Conservation (phyloP, 2,329 filamentous ascomycete species). For the Aspergillus vadensis region DNA sequence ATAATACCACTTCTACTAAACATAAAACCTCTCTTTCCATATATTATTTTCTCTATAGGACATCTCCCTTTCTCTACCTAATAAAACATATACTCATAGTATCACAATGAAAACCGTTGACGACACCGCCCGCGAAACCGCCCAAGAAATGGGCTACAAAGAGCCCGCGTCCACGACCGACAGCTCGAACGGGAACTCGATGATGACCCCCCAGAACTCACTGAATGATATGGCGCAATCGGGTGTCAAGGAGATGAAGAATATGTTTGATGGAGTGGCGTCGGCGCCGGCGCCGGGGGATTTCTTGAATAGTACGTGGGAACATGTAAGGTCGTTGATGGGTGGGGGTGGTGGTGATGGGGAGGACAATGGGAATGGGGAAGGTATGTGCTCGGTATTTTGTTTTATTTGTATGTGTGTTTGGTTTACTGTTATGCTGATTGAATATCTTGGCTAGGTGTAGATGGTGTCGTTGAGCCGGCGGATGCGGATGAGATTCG, state of each 20-base stretch:
- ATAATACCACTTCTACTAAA: background rate
- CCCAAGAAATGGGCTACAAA: background rate
- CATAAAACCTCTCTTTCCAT: too few species aligned
- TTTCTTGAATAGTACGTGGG: slow-evolving; percentile 14
- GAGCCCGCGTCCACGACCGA: slow-evolving; percentile 2
- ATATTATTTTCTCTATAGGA: too few species aligned
- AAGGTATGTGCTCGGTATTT: background rate
- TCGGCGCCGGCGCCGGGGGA: slow-evolving; percentile 10
- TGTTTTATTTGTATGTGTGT: background rate
- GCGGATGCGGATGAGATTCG: slow-evolving; percentile 23
- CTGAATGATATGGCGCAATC: slow-evolving; percentile 16
- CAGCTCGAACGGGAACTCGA: background rate
- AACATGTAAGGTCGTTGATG: slow-evolving; percentile 14
- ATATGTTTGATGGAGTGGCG: slow-evolving; percentile 8
- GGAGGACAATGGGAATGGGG: background rate
- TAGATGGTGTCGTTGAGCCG: background rate
- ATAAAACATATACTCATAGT: too few species aligned
- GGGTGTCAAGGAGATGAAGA: slow-evolving; percentile 14
- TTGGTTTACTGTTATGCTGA: background rate
- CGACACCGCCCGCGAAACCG: background rate
- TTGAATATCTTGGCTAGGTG: background rate
- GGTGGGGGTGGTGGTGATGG: background rate
- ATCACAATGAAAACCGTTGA: background rate
- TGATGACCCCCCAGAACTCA: slow-evolving; percentile 1
- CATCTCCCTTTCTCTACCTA: too few species aligned